A percentile compares a stretch with the other conserved stretches of the same genome.
phyloP scores from a whole-genome alignment of 371 early-diverging fungal species.

The Lichtheimia ornata region DNA sequence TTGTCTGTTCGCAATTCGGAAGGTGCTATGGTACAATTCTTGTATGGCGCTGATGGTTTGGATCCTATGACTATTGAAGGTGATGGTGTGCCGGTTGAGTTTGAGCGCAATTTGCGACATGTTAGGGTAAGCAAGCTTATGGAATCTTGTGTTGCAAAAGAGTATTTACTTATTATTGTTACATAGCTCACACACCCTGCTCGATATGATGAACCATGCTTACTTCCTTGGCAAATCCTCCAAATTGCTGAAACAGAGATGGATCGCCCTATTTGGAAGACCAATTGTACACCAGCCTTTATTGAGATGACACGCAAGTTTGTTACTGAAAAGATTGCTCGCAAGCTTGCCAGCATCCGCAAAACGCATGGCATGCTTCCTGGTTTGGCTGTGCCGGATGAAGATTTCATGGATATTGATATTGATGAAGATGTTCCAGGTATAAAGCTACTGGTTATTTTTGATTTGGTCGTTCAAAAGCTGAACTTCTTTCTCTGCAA shows the following conservation, averaged over 20 bases:
- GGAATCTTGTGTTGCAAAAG: background rate
- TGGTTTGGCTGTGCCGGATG: conserved; percentile 59
- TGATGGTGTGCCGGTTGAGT: conserved; percentile 88
- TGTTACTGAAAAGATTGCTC: conserved; percentile 58
- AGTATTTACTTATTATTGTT: background rate
- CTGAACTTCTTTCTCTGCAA: conserved; percentile 1
- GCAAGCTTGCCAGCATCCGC: conserved; percentile 49
- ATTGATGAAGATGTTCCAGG: conserved; percentile 55
- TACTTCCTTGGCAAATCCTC: conserved; percentile 77
- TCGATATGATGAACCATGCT: conserved; percentile 24
- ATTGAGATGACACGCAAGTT: conserved; percentile 60
- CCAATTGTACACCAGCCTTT: conserved; percentile 69
- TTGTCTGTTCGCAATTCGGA: conserved; percentile 93
- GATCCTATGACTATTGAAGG: conserved; percentile 98
- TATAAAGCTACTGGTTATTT: conserved; percentile 1
- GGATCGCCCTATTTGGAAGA: conserved; percentile 53
- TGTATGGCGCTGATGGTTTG: conserved; percentile 97
- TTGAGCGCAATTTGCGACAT: conserved; percentile 81
- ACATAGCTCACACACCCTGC: conserved; percentile 31
- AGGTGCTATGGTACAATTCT: conserved; percentile 95
- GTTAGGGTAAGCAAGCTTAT: conserved; percentile 28
- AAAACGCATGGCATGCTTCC: conserved; percentile 52
- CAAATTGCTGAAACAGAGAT: conserved; percentile 56
- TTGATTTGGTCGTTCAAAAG: background rate
- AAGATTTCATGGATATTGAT: conserved; percentile 66